Evolutionary conservation across 495 filamentous ascomycete species (phyloP), one percentile per base, ranked within the genome.

Genomic region (Aspergillus hancockii): DNA sequence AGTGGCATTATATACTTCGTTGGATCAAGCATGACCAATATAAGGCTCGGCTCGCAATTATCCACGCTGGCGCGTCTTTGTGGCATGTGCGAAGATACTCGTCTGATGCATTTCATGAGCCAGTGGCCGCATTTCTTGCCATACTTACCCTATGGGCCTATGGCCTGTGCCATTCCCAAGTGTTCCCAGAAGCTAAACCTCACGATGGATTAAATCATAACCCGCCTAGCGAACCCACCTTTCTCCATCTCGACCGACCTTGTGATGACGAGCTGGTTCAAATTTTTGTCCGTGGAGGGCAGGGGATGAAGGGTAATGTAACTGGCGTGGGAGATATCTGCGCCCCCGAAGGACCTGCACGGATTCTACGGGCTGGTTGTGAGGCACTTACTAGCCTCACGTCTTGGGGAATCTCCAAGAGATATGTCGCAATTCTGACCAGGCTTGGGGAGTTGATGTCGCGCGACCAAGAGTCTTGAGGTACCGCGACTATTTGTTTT

Each of bases 201-300:
- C 49, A 40, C 18, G 52, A 40, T 8, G 64, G 62, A 19, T 31
- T 55, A 1, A 25, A 56, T 25, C 62, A 55, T 19, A 50, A 62
- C 19, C 31, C 43, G 16, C 23, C 61, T 2, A 38, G 47, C 0
- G 66, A 67, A 38, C 67, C 74, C 6, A 72, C 63, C 18, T 75
- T 76, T 18, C 77, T 84, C 45, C 76, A 79, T 52, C 68, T 84
- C 7, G 81, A 84, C 54, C 67, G 78, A 18, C 81, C 81, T 0
- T 79, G 75, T 49, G 79, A 83, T 61, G 81, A 84, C 63, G 80
- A 83, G 55, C 66, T 83, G 6, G 79, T 81, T 12, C 81, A 83
- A 54, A 63, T 78, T 8, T 84, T 81, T 65, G 78, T 84, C 9
- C 68, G 78, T 8, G 67, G 71, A 31, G 81, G 81, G 10, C 70